These are phyloP conservation scores for Posidonia oceanica DNA, from an alignment of 116 monocot species.

Conservation along the genomic window DNA sequence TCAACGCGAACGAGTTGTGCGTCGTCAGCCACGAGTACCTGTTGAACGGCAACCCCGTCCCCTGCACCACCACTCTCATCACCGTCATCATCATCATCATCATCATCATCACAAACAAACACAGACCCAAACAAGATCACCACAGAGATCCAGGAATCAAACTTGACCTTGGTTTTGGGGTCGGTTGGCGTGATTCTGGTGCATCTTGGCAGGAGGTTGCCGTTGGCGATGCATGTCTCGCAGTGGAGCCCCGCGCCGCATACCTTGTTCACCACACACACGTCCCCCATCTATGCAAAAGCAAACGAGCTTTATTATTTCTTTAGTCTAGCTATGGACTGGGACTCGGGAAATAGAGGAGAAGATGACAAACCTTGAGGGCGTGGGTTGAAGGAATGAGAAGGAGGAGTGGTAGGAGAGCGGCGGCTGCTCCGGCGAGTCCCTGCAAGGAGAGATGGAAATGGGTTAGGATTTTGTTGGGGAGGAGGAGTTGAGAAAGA, in stretches of 20 bases:
- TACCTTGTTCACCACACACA: not conserved
- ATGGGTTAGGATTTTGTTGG: no score
- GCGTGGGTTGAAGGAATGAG: no score
- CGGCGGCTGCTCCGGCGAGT: no score
- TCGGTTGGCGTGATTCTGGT: conserved; percentile 2
- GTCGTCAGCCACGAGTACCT: conserved; percentile 90
- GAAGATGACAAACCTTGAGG: no score
- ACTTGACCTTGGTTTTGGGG: conserved; percentile 12
- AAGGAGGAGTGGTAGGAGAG: no score
- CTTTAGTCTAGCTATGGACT: no score
- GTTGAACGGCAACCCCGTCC: conserved; percentile 50
- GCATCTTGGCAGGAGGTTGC: conserved; percentile 11
- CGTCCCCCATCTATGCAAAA: conserved; percentile 1
- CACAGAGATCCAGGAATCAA: not conserved
- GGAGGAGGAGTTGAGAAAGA: no score
- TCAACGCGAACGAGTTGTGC: conserved; percentile 79
- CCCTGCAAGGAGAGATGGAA: no score
- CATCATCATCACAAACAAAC: not conserved
- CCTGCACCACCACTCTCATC: not conserved
- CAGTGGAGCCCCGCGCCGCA: conserved; percentile 18
- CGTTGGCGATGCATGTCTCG: conserved; percentile 14
- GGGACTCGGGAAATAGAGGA: no score
- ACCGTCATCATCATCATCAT: no score
- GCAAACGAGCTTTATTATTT: no score
- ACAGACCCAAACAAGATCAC: not conserved